A percentile compares a stretch with the other conserved stretches of the same genome.
phyloP scores from a whole-genome alignment of 2,329 filamentous ascomycete genomes.

The Aspergillus alliaceus region DNA sequence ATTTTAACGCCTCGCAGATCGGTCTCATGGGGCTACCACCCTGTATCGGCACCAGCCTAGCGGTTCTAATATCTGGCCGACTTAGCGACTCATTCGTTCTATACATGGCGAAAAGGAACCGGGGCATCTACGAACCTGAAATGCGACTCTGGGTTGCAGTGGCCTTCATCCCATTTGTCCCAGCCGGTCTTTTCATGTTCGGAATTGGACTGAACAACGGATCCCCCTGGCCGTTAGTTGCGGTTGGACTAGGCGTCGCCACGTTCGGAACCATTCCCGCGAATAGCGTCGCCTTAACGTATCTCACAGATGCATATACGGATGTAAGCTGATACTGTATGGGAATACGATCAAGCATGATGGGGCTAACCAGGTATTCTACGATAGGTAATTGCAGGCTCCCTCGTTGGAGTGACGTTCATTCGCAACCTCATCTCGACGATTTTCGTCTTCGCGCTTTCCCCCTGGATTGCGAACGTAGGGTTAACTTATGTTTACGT shows the following conservation, averaged over 20 bases:
- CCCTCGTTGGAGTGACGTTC: slow-evolving; percentile 47
- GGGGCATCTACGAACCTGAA: slow-evolving; percentile 46
- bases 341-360: no score
- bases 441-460: slow-evolving; percentile 47
- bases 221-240: background rate
- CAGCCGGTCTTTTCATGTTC: slow-evolving; percentile 33
- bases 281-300: background rate
- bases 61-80: slow-evolving; percentile 31
- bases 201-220: slow-evolving; percentile 35
- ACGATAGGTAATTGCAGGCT: slow-evolving; percentile 47
- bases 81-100: slow-evolving; percentile 40
- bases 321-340: background rate
- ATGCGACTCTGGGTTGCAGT: slow-evolving; percentile 40
- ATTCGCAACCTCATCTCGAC: slow-evolving; percentile 47
- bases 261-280: background rate
- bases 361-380: background rate
- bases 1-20: slow-evolving; percentile 38
- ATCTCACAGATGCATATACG: background rate
- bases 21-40: slow-evolving; percentile 42
- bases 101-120: slow-evolving; percentile 35
- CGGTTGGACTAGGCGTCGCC: background rate
- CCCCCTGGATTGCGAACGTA: slow-evolving; percentile 34
- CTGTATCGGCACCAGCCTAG: slow-evolving; percentile 43
- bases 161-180: slow-evolving; percentile 28
- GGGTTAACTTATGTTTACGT: background rate